Base-by-base conservation (phyloP, 495 filamentous ascomycete species). In the Hypoxylon trugodes region DNA sequence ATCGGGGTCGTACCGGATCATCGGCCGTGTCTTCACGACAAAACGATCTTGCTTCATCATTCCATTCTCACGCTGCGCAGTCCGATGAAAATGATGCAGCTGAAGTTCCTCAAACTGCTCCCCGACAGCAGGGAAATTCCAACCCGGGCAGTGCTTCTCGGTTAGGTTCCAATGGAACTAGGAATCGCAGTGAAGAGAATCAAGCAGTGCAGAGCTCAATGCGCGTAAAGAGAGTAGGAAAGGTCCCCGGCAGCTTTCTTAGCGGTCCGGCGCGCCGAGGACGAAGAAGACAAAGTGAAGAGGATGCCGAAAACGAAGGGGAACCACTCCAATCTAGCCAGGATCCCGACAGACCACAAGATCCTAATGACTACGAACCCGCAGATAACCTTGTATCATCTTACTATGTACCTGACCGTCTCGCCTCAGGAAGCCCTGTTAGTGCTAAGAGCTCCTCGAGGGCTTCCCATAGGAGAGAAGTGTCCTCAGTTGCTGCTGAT, bases 241-340 rank as follows among this genome's bases (percentile, higher is more conserved):
- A 90, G 63, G 75, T 87, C 4, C 85, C 88, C 6, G 90, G 90
- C 0, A 85, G 82, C 55, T 92, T 91, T 64, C 76, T 92, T 18
- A 91, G 86, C 55, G 89, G 89, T 0, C 89, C 90, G 6, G 89
- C 89, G 16, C 84, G 90, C 54, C 79, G 90, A 59, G 90, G 89
- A 10, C 83, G 88, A 57, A 80, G 89, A 55, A 82, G 89, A 46
- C 88, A 90, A 70, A 91, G 88, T 59, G 90, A 92, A 35, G 90
- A 92, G 37, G 87, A 89, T 41, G 81, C 79, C 3, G 77, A 79
- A 22, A 74, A 71, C 6, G 74, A 77, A 18, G 69, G 69, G 19
- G 75, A 77, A 2, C 71, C 30, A 2, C 57, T 69, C 43, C 69
- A 62, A 21, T 71, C 69, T 5, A 65, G 67, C 47, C 74, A 77